phyloP scores from a whole-genome alignment of 768 basidiomycete genomes.

The Imleria badia region DNA sequence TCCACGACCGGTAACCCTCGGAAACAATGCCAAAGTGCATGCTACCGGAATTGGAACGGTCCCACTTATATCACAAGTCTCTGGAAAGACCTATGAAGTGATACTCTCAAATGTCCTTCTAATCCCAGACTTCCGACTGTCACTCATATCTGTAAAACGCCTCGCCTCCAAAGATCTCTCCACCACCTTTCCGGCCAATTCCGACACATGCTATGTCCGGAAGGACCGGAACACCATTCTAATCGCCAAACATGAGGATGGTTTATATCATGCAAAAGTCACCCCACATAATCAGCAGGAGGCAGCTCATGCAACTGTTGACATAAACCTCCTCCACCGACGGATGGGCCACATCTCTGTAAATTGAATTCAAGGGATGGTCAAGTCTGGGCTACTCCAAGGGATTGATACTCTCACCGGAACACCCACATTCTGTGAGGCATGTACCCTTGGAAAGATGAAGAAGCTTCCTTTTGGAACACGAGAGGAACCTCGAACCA shows the following conservation, averaged over 20 bases:
- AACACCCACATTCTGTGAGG: not conserved
- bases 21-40: no score
- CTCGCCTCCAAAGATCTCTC: no score
- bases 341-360: not conserved
- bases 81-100: no score
- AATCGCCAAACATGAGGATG: not conserved
- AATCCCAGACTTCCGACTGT: no score
- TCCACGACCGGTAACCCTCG: no score
- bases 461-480: not conserved
- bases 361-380: not conserved
- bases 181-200: not conserved
- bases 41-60: no score
- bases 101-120: no score
- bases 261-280: not conserved
- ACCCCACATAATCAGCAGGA: no score
- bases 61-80: no score
- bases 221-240: not conserved
- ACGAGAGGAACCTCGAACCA: no score
- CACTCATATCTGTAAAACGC: no score
- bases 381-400: not conserved
- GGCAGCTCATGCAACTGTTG: no score
- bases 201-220: not conserved
- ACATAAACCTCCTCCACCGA: not conserved
- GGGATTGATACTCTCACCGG: not conserved
- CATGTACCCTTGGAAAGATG: not conserved